These are phyloP conservation scores for Acacia concinna DNA, from an alignment of 331 rosid species.

Conservation along the genomic window DNA sequence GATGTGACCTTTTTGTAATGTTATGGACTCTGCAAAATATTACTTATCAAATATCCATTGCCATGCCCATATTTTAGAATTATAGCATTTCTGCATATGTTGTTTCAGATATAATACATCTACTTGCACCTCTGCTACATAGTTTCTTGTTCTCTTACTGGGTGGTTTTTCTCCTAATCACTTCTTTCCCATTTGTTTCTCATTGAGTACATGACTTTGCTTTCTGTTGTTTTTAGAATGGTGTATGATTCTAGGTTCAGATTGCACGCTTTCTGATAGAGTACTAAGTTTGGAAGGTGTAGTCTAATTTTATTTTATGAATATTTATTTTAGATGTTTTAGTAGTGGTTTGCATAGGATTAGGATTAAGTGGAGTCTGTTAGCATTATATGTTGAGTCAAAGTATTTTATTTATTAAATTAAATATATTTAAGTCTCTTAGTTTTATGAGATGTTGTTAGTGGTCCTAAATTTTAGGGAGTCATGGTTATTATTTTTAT, in stretches of 20 bases:
- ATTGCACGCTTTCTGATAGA: not conserved
- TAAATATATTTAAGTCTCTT: too few relatives aligned
- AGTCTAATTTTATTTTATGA: too few relatives aligned
- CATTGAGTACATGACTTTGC: not conserved
- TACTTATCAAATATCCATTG: not conserved
- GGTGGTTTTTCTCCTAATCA: not conserved
- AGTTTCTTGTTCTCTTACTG: not conserved
- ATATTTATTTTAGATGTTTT: too few relatives aligned
- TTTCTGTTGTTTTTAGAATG: constrained; percentile 9
- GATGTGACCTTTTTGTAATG: not conserved
- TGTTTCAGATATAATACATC: not conserved
- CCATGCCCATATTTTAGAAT: not conserved
- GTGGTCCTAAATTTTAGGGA: too few relatives aligned
- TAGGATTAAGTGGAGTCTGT: too few relatives aligned
- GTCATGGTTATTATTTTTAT: too few relatives aligned
- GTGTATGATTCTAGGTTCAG: not conserved
- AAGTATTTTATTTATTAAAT: too few relatives aligned
- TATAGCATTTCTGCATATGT: not conserved
- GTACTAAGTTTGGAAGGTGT: too few relatives aligned
- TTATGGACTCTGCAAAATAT: not conserved
- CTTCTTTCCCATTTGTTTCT: not conserved
- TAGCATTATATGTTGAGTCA: too few relatives aligned
- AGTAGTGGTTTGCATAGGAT: too few relatives aligned
- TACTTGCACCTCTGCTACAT: not conserved
- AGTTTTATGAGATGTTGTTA: too few relatives aligned